These are phyloP conservation scores for Aureobasidium sp. DNA, from an alignment of 2,329 filamentous ascomycete species.

Conservation along the genomic window DNA sequence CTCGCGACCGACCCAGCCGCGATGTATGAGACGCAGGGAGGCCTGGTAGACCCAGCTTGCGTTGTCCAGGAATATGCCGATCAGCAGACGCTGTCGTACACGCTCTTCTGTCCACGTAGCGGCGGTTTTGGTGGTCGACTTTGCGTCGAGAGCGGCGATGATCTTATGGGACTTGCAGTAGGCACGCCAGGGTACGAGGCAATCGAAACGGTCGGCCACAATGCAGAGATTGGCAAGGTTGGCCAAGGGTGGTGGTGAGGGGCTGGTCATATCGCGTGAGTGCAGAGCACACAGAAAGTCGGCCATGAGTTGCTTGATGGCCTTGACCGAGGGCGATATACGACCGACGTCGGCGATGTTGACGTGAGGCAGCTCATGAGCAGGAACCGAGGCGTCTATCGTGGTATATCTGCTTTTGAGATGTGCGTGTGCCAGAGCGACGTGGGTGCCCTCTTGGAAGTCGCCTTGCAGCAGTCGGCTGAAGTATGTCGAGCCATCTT, in stretches of 20 bases:
- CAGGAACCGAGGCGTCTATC: slow-evolving; percentile 42
- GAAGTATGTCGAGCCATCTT: slow-evolving; percentile 62
- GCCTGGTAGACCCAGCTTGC: slow-evolving; percentile 53
- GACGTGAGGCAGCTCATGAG: slow-evolving; percentile 54
- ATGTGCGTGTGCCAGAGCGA: slow-evolving; percentile 46
- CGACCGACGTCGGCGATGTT: slow-evolving; percentile 61
- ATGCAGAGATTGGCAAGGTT: slow-evolving; percentile 63
- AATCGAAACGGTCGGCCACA: slow-evolving; percentile 68
- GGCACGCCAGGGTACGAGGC: slow-evolving; percentile 47
- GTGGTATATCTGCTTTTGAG: slow-evolving; percentile 43
- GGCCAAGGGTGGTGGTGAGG: slow-evolving; percentile 44
- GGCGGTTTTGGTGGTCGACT: slow-evolving; percentile 36
- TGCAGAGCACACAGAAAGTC: slow-evolving; percentile 65
- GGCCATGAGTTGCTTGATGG: slow-evolving; percentile 44
- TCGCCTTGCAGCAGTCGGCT: slow-evolving; percentile 56
- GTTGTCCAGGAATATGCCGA: slow-evolving; percentile 59
- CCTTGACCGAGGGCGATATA: slow-evolving; percentile 57
- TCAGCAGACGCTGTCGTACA: slow-evolving; percentile 61
- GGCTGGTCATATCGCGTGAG: slow-evolving; percentile 39
- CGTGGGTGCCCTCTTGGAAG: slow-evolving; percentile 55
- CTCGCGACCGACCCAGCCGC: slow-evolving; percentile 55
- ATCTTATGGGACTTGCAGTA: slow-evolving; percentile 45
- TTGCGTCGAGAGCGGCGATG: slow-evolving; percentile 37
- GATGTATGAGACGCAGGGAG: slow-evolving; percentile 59
- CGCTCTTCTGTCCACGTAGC: slow-evolving; percentile 49